These are phyloP conservation scores for Blastobotrys peoriensis DNA, from an alignment of 805 yeast species.

Conservation along the genomic window DNA sequence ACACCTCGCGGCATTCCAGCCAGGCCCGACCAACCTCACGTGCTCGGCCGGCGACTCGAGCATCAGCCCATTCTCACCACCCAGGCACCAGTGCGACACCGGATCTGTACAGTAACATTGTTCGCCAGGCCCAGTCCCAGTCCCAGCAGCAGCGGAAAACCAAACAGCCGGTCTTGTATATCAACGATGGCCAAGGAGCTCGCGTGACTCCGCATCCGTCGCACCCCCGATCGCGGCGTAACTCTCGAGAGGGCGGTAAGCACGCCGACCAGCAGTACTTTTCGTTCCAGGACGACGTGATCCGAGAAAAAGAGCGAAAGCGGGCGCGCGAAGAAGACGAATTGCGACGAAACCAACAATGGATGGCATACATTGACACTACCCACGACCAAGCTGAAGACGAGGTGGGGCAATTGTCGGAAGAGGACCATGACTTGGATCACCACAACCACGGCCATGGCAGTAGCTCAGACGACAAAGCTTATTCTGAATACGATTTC, in stretches of 20 bases:
- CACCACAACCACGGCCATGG: neutral
- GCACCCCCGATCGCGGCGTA: neutral
- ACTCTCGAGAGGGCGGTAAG: neutral
- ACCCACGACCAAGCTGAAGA: slow-evolving; percentile 16
- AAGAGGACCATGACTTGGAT: neutral
- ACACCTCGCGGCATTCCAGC: too few relatives aligned
- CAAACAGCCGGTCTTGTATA: neutral
- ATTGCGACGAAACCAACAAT: slow-evolving; percentile 3
- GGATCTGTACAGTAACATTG: neutral
- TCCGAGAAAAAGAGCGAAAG: slow-evolving; percentile 3
- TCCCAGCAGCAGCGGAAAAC: neutral
- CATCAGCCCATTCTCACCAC: neutral
- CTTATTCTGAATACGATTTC: neutral
- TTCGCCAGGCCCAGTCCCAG: neutral
- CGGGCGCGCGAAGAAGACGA: slow-evolving; percentile 9
- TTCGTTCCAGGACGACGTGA: slow-evolving; percentile 4
- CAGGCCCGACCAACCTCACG: neutral
- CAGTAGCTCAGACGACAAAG: neutral
- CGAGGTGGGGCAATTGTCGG: neutral
- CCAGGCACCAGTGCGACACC: neutral
- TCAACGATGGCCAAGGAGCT: neutral
- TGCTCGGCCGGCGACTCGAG: neutral
- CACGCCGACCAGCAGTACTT: neutral
- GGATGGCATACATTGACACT: slow-evolving; percentile 16
- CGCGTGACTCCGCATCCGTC: neutral